Evolutionary conservation across 345 rosid species (phyloP).

Genomic region (Iberis pinnata): DNA sequence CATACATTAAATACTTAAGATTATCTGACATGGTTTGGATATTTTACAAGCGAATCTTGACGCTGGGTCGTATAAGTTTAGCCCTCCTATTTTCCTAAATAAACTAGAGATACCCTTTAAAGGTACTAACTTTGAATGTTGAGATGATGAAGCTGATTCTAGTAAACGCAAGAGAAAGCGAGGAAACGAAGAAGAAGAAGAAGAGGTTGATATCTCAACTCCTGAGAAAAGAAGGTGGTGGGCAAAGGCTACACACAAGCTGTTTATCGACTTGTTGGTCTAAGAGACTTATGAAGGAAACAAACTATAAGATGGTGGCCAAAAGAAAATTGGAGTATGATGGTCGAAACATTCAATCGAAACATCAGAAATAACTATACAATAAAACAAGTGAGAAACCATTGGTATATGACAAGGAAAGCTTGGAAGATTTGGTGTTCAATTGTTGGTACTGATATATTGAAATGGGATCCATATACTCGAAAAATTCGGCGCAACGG

Average conservation of each 20-base stretch:
- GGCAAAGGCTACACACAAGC: constrained; percentile 20
- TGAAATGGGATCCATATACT: constrained; percentile 51
- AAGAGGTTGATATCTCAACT: no score
- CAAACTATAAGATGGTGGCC: no score
- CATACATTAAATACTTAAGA: no score
- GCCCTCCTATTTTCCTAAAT: constrained; percentile 30
- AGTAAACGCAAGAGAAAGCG: constrained; percentile 16
- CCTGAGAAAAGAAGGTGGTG: constrained; percentile 20
- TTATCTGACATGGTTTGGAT: not conserved
- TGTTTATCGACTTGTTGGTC: no score
- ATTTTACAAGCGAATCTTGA: constrained; percentile 37
- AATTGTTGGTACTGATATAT: constrained; percentile 14
- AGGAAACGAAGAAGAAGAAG: constrained; percentile 15
- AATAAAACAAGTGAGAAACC: no score
- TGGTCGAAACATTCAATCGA: no score
- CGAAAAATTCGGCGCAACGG: constrained; percentile 34
- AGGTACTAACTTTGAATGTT: constrained; percentile 16
- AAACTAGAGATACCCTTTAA: constrained; percentile 36
- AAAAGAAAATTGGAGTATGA: no score
- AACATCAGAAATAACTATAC: no score
- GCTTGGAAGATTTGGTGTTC: no score
- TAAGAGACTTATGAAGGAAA: no score
- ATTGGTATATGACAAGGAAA: no score
- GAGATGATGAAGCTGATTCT: constrained; percentile 21
- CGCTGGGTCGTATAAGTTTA: constrained; percentile 37